Evolutionary conservation across 208 protist genomes (phyloP).

Genomic region (Trypanosoma avium): DNA sequence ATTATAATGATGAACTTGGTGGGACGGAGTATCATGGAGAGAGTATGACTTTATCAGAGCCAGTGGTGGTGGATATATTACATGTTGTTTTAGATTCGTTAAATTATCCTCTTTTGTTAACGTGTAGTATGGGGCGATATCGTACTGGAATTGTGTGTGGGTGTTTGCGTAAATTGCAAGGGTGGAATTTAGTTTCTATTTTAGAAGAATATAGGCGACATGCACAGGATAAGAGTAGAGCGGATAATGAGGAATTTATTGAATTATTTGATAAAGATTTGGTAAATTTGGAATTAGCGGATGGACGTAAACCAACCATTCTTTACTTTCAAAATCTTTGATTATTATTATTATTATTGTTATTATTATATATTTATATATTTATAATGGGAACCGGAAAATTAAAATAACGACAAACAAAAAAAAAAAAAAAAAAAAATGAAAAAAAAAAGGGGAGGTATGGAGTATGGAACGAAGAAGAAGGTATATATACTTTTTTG

Average conservation of each 20-base stretch:
- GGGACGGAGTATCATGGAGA: constrained; percentile 25
- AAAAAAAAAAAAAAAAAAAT: no score
- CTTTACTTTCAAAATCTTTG: constrained; percentile 37
- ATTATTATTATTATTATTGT: background rate
- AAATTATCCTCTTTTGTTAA: constrained; percentile 96
- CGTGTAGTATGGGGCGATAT: constrained; percentile 96
- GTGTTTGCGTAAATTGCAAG: constrained; percentile 97
- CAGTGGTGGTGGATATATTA: constrained; percentile 91
- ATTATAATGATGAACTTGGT: constrained; percentile 19
- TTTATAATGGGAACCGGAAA: no score
- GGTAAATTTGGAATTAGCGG: constrained; percentile 78
- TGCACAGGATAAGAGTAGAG: constrained; percentile 90
- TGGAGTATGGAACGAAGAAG: no score
- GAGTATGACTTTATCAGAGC: constrained; percentile 83
- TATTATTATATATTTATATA: background rate
- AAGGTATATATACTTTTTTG: no score
- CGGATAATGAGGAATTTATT: constrained; percentile 99
- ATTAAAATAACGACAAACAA: no score
- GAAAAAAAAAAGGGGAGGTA: no score
- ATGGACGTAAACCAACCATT: constrained; percentile 64
- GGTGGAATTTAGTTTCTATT: constrained; percentile 98
- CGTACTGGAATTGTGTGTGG: constrained; percentile 97
- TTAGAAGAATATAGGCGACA: constrained; percentile 98
- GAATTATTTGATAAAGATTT: constrained; percentile 99
- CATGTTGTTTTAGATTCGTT: constrained; percentile 92